Evolutionary conservation across 2,329 filamentous ascomycete genomes (phyloP).

Genomic region (Talaromyces sp.): DNA sequence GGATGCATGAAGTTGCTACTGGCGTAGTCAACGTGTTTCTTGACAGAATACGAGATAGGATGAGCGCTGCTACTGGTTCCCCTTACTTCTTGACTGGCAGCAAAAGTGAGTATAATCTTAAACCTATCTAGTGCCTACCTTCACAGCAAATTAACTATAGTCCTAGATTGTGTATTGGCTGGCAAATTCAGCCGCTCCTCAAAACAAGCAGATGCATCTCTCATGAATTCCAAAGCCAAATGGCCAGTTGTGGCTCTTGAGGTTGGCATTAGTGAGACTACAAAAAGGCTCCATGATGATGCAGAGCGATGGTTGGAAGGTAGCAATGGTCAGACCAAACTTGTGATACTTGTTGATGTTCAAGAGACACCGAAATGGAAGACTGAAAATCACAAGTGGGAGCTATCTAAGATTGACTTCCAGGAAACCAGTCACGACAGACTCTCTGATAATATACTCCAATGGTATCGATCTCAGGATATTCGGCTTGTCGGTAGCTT

Average conservation of each 20-base stretch:
- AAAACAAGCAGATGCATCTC: slow-evolving; percentile 4
- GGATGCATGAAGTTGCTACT: background rate
- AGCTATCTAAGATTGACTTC: background rate
- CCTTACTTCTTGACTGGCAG: background rate
- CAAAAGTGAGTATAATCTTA: slow-evolving; percentile 2
- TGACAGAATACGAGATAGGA: background rate
- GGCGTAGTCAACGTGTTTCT: background rate
- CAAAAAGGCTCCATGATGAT: background rate
- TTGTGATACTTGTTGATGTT: slow-evolving; percentile 6
- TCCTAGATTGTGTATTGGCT: background rate
- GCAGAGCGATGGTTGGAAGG: slow-evolving; percentile 5
- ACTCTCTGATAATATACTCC: background rate
- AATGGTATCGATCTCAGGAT: slow-evolving; percentile 4
- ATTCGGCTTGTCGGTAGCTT: slow-evolving; percentile 5
- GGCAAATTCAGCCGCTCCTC: background rate
- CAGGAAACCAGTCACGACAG: background rate
- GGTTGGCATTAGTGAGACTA: background rate
- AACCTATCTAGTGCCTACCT: background rate
- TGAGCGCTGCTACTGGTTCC: background rate
- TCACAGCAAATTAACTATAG: background rate
- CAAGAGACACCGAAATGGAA: background rate
- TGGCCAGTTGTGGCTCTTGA: slow-evolving; percentile 5
- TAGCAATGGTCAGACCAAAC: background rate
- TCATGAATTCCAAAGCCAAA: background rate
- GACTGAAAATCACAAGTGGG: background rate